phyloP scores from a whole-genome alignment of 345 rosid species.

The Syzygium jambos region DNA sequence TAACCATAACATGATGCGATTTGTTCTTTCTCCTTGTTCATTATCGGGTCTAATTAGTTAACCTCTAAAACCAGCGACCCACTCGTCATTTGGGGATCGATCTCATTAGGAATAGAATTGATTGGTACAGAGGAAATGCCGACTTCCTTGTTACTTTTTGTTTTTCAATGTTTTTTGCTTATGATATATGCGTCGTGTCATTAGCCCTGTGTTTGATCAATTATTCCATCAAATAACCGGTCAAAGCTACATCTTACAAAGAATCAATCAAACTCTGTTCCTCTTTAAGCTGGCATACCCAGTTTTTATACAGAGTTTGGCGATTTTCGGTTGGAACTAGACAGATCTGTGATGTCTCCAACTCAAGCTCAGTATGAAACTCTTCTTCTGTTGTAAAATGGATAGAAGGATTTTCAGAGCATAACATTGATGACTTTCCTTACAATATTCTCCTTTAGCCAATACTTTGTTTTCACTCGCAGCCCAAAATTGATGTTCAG shows the following conservation, averaged over 20 bases:
- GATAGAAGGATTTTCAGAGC: neutral
- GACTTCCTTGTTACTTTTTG: neutral
- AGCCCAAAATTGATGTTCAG: neutral
- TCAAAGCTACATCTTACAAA: neutral
- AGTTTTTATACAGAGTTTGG: neutral
- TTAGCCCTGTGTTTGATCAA: neutral
- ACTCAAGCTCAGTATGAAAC: neutral
- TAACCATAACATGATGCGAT: neutral
- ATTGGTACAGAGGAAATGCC: neutral
- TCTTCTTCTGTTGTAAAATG: neutral
- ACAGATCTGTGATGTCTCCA: neutral
- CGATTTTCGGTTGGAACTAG: neutral
- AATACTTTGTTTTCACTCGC: neutral
- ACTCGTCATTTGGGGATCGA: neutral
- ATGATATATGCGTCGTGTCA: neutral
- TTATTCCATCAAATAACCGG: neutral
- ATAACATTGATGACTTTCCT: neutral
- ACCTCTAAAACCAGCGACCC: neutral
- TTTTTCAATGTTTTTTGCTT: neutral
- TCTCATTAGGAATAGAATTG: neutral
- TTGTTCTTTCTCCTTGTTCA: neutral
- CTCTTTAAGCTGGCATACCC: neutral
- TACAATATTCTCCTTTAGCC: neutral
- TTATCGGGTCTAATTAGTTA: neutral
- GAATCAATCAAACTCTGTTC: neutral